Conservation (phyloP, 1,139 yeast species). For the Kodamaea fungicola region DNA sequence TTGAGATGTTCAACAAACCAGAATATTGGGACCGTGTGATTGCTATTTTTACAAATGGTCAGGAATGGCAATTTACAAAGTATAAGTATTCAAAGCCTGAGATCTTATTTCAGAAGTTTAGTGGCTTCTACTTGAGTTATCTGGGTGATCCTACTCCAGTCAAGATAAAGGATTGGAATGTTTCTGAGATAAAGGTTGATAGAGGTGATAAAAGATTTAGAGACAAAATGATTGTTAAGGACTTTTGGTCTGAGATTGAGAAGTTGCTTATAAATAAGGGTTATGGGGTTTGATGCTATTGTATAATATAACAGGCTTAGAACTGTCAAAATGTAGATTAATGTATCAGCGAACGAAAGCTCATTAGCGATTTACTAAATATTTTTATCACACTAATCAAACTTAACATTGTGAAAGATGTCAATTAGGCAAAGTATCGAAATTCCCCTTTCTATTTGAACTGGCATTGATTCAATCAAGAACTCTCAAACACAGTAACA, state of each 20-base stretch:
- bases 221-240: slow-evolving; percentile 82
- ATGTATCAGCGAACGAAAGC: no score
- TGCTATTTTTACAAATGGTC: slow-evolving; percentile 95
- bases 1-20: slow-evolving; percentile 85
- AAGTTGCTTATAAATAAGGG: slow-evolving; percentile 50
- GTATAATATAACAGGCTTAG: no score
- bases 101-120: slow-evolving; percentile 72
- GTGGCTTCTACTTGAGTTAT: slow-evolving; percentile 77
- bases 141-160: slow-evolving; percentile 79
- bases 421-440: no score
- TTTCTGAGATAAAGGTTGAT: slow-evolving; percentile 71
- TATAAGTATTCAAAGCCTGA: slow-evolving; percentile 84
- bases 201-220: slow-evolving; percentile 76
- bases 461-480: no score
- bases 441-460: no score
- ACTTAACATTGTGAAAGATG: no score
- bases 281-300: slow-evolving; percentile 23
- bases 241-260: slow-evolving; percentile 78
- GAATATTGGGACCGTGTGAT: slow-evolving; percentile 97
- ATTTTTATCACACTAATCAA: no score
- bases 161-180: slow-evolving; percentile 83
- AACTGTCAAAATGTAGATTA: no score
- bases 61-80: slow-evolving; percentile 90
- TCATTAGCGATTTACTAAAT: no score
- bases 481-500: no score